A percentile compares a stretch with the other conserved stretches of the same genome.
Evolutionary conservation across 495 filamentous ascomycete species (phyloP).

Genomic region (Lasiosphaeria miniovina): DNA sequence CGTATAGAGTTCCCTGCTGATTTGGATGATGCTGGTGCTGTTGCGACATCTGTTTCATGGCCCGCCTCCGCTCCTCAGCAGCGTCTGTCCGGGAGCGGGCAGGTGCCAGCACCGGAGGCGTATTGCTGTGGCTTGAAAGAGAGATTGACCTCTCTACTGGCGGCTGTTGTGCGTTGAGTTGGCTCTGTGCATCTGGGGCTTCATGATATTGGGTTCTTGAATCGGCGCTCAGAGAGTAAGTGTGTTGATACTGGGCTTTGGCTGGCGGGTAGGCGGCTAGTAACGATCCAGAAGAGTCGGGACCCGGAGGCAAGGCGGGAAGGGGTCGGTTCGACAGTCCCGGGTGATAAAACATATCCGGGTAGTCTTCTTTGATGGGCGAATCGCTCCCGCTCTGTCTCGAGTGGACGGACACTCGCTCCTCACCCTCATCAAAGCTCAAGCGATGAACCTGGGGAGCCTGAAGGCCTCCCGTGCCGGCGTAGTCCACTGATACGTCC

Average conservation of each 20-base stretch:
- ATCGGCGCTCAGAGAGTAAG: constrained; percentile 41
- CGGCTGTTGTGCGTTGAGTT: constrained; percentile 35
- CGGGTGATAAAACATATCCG: constrained; percentile 93
- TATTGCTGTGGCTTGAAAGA: constrained; percentile 73
- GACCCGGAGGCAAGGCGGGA: constrained; percentile 68
- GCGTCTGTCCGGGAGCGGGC: constrained; percentile 95
- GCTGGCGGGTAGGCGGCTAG: constrained; percentile 35
- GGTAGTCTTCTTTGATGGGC: constrained; percentile 61
- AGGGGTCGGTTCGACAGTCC: constrained; percentile 69
- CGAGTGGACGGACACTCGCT: constrained; percentile 54
- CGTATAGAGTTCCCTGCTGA: constrained; percentile 42
- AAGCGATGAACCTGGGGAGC: constrained; percentile 67
- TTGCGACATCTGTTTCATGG: constrained; percentile 57
- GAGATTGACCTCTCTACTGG: constrained; percentile 84
- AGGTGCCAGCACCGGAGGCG: constrained; percentile 75
- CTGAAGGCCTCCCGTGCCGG: constrained; percentile 79
- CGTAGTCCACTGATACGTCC: constrained; percentile 60
- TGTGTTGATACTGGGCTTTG: constrained; percentile 34
- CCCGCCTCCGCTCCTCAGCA: constrained; percentile 55
- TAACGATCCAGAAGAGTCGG: constrained; percentile 37
- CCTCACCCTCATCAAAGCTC: constrained; percentile 95
- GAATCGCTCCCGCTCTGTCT: constrained; percentile 56
- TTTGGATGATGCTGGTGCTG: constrained; percentile 55
- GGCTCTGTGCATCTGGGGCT: constrained; percentile 28
- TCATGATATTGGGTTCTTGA: constrained; percentile 32